Conservation (phyloP, 257 asterid genomes). For the Handroanthus guayacan region DNA sequence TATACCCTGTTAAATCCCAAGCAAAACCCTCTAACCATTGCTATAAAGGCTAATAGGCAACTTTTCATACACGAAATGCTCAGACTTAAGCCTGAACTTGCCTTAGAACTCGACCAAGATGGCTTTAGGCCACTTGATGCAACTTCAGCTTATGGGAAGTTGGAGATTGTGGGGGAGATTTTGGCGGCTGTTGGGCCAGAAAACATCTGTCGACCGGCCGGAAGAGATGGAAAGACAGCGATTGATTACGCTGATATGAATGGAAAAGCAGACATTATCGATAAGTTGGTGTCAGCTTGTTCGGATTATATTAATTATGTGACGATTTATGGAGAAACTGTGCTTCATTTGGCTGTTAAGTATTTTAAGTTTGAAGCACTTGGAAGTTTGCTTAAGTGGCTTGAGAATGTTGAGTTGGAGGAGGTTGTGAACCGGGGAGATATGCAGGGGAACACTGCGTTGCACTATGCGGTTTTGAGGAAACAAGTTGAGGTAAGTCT, state of each 20-base stretch:
- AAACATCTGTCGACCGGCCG: neutral
- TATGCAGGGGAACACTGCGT: slow-evolving; percentile 37
- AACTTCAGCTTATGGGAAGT: slow-evolving; percentile 7
- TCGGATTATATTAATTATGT: neutral
- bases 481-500: slow-evolving; percentile 42
- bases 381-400: slow-evolving; percentile 29
- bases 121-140: slow-evolving; percentile 2
- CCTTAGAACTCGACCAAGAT: neutral
- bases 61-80: slow-evolving; percentile 22
- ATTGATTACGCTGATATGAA: slow-evolving; percentile 33
- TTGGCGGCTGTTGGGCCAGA: slow-evolving; percentile 18
- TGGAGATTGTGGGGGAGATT: slow-evolving; percentile 28
- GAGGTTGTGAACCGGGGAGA: slow-evolving; percentile 42
- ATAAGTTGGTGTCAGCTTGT: slow-evolving; percentile 17
- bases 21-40: slow-evolving; percentile 15
- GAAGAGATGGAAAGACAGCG: slow-evolving; percentile 13
- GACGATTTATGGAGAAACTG: slow-evolving; percentile 33
- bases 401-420: slow-evolving; percentile 29
- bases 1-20: neutral
- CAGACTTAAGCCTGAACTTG: slow-evolving; percentile 6
- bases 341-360: slow-evolving; percentile 38
- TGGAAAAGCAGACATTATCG: slow-evolving; percentile 29
- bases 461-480: slow-evolving; percentile 47
- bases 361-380: slow-evolving; percentile 39
- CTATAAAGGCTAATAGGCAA: slow-evolving; percentile 16